Evolutionary conservation across 1,284 basidiomycete genomes (phyloP).

Genomic region (Cerrena zonata): DNA sequence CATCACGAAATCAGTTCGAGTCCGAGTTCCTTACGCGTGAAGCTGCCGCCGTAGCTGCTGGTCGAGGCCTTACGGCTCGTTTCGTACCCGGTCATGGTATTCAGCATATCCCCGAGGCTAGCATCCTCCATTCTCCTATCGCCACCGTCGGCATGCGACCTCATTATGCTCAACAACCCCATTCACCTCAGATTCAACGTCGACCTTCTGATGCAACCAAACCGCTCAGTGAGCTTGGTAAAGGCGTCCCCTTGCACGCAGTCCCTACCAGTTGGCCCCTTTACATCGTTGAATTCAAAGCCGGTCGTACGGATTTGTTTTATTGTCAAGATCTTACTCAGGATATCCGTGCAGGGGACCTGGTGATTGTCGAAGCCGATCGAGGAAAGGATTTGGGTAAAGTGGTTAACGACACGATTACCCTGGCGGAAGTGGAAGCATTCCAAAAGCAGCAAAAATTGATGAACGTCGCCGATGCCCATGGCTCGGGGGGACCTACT

Average conservation of each 20-base stretch:
- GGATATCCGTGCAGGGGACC: conserved; percentile 76
- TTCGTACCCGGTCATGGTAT: conserved; percentile 63
- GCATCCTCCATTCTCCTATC: conserved; percentile 27
- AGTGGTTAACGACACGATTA: conserved; percentile 84
- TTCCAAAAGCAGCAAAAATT: conserved; percentile 72
- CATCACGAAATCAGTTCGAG: conserved; percentile 26
- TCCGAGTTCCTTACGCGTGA: conserved; percentile 6
- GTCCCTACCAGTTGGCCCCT: conserved; percentile 83
- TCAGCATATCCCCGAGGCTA: conserved; percentile 47
- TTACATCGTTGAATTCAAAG: conserved; percentile 97
- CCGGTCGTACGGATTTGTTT: conserved; percentile 89
- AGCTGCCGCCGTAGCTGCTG: conserved; percentile 2
- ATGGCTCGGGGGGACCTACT: conserved; percentile 39
- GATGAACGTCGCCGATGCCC: conserved; percentile 36
- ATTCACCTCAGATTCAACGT: conserved; percentile 33
- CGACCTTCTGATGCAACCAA: conserved; percentile 43
- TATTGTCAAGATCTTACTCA: conserved; percentile 69
- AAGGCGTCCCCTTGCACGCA: conserved; percentile 80
- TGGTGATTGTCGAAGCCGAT: conserved; percentile 96
- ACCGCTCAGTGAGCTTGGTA: conserved; percentile 70
- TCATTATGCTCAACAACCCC: conserved; percentile 18
- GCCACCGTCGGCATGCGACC: conserved; percentile 26
- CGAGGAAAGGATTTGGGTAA: conserved; percentile 89
- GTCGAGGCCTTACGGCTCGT: conserved; percentile 41
- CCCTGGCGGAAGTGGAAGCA: conserved; percentile 85